A percentile compares a stretch with the other conserved stretches of the same genome.
Evolutionary conservation across 2,329 filamentous ascomycete species (phyloP).

Genomic region (Apiospora saccharicola): DNA sequence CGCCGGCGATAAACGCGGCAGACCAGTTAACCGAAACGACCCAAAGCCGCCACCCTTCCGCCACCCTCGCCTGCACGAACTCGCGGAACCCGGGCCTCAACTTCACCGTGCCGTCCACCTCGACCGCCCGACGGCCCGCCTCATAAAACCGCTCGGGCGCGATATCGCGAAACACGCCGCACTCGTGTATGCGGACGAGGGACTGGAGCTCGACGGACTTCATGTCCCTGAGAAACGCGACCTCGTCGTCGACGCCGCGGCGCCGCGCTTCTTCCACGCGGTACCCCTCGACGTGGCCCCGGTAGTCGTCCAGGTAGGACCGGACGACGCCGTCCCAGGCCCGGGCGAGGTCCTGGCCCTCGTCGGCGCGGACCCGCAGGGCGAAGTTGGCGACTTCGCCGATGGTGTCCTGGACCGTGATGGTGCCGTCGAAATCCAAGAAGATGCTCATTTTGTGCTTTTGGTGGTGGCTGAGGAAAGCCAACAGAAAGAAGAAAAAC

Average conservation of each 20-base stretch:
- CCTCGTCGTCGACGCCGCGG: slow-evolving; percentile 47
- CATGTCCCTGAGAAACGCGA: slow-evolving; percentile 52
- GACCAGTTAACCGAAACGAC: slow-evolving; percentile 63
- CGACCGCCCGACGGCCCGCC: slow-evolving; percentile 49
- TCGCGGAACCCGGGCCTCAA: slow-evolving; percentile 51
- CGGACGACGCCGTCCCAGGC: slow-evolving; percentile 55
- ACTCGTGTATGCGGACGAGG: slow-evolving; percentile 50
- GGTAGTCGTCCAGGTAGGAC: slow-evolving; percentile 53
- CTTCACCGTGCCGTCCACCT: slow-evolving; percentile 40
- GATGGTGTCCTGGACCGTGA: slow-evolving; percentile 63
- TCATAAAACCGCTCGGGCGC: slow-evolving; percentile 40
- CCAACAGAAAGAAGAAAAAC: no score
- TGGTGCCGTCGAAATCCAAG: slow-evolving; percentile 68
- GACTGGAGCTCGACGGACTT: slow-evolving; percentile 55
- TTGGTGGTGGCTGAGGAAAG: not conserved
- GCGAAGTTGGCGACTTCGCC: slow-evolving; percentile 53
- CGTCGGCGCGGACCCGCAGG: slow-evolving; percentile 42
- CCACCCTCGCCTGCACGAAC: slow-evolving; percentile 34
- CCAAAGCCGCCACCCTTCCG: slow-evolving; percentile 47
- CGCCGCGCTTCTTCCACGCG: slow-evolving; percentile 44
- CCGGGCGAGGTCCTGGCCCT: slow-evolving; percentile 43
- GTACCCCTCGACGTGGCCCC: slow-evolving; percentile 46
- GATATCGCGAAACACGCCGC: slow-evolving; percentile 55
- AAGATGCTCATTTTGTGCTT: slow-evolving; percentile 52
- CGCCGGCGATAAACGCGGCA: slow-evolving; percentile 54